Conservation (phyloP, 768 basidiomycete species). For the Rhodotorula graminis region DNA sequence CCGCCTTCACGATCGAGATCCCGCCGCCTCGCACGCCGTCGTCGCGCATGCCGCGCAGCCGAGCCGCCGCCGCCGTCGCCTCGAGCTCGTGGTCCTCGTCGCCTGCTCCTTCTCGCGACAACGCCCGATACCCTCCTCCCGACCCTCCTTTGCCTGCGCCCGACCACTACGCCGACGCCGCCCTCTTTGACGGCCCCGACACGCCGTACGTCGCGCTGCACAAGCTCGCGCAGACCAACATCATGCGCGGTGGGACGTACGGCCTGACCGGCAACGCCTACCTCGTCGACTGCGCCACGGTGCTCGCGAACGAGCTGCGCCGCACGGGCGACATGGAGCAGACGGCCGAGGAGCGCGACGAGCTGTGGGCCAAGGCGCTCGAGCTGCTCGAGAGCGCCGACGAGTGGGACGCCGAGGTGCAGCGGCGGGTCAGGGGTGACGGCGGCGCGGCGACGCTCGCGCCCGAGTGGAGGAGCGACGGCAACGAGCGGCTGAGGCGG, state of each 20-base stretch:
- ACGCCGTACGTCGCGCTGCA: not conserved
- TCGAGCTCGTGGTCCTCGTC: too few relatives aligned
- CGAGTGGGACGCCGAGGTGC: slow-evolving; percentile 1
- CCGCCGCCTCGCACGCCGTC: not conserved
- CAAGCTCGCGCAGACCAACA: not conserved
- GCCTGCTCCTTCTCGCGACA: too few relatives aligned
- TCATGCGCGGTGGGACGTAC: slow-evolving; percentile 23
- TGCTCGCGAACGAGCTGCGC: not conserved
- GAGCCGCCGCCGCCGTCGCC: not conserved
- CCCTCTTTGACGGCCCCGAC: too few relatives aligned
- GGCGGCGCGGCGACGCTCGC: not conserved
- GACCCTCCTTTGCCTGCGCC: too few relatives aligned
- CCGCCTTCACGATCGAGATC: not conserved
- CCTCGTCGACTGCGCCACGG: slow-evolving; percentile 10
- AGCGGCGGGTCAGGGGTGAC: not conserved
- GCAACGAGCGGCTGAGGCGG: not conserved
- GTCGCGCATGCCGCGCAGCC: not conserved
- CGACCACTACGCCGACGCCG: too few relatives aligned
- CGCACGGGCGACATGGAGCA: too few relatives aligned
- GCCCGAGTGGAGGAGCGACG: not conserved
- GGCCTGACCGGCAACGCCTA: slow-evolving; percentile 30
- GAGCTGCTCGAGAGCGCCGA: not conserved
- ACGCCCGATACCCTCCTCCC: too few relatives aligned
- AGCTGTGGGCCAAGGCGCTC: not conserved
- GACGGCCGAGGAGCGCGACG: not conserved